Base-by-base conservation (phyloP, 2,329 filamentous ascomycete species). In the Aspergillus novoparasiticus region DNA sequence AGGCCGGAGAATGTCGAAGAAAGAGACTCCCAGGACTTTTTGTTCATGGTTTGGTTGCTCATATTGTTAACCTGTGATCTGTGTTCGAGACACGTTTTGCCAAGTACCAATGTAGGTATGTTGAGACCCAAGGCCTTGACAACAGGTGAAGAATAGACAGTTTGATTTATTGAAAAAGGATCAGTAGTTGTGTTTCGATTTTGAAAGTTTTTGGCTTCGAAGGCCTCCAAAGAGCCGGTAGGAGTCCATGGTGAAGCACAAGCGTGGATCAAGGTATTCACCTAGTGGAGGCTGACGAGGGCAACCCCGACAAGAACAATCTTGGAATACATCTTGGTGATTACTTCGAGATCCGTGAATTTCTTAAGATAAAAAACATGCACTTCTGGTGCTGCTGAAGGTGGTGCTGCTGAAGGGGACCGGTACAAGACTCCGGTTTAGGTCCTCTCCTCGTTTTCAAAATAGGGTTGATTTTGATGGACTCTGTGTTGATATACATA, bases 1-100 rank as follows among this genome's bases (percentile, higher is more conserved):
- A 78, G 70, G 28, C 73, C 69, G 28, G 75, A 74, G 34, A 78
- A 76, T 19, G 72, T 68, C 54, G 77, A 76, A 23, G 76, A 76
- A 55, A 77, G 70, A 57, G 76, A 77, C 60, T 78, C 74, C 76
- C 76, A 79, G 36, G 73, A 75, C 63, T 71, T 71, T 64, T 69
- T 70, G 64, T 71, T 70, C 59, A 69, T 64, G 36, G 60, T 66
- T 41, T 69, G 62, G 48, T 60, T 62, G 60, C 70, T 71, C 75
- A 78, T 78, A 58, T 64, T 68, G 62, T 62, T 50, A 43, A 58
- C 57, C 61, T 64, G 51, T 16, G 43, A 51, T 43, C 54, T 48
- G 46, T 46, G 12, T 30, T 66, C 28, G 36, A 46, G 48, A 53
- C 11, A 36, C 28, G 11, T 50, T 58, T 30, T 48, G 45, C 26